Evolutionary conservation across 768 basidiomycete genomes (phyloP).

Genomic region (Sistotremastrum niveocremeum): DNA sequence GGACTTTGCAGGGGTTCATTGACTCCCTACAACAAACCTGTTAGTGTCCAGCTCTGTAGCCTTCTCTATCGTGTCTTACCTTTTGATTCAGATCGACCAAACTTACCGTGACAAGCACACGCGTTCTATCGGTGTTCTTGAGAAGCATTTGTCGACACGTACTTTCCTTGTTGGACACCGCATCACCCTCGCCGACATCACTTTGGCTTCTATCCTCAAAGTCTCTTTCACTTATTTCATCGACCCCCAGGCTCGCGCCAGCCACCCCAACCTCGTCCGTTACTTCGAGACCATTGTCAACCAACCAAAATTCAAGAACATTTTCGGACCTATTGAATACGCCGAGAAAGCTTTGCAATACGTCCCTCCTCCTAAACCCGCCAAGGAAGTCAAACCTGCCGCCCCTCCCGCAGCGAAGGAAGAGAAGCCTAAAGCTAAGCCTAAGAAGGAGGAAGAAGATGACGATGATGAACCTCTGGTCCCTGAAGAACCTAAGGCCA

Average conservation of each 20-base stretch:
- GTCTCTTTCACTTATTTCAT: conserved; percentile 37
- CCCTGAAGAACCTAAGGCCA: conserved; percentile 74
- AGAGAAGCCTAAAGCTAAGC: conserved; percentile 41
- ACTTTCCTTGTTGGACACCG: conserved; percentile 93
- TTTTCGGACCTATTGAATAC: conserved; percentile 49
- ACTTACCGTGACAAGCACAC: conserved; percentile 36
- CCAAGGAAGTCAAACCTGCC: conserved; percentile 20
- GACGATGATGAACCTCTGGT: conserved; percentile 68
- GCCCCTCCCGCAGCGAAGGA: conserved; percentile 31
- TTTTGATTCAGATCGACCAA: conserved; percentile 41
- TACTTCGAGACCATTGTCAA: conserved; percentile 79
- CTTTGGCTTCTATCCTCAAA: conserved; percentile 45
- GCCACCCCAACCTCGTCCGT: conserved; percentile 68
- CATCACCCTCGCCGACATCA: conserved; percentile 85
- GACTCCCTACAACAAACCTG: conserved; percentile 71
- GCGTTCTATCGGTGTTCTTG: conserved; percentile 50
- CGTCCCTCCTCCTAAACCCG: conserved; percentile 61
- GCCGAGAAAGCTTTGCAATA: conserved; percentile 60
- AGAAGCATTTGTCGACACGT: conserved; percentile 57
- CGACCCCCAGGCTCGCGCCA: conserved; percentile 52
- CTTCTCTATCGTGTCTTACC: conserved; percentile 1
- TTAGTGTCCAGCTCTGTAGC: conserved; percentile 22
- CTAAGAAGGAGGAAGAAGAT: conserved; percentile 38
- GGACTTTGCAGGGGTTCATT: conserved; percentile 33
- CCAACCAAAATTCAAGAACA: conserved; percentile 59